Percentiles rank a stretch among this genome's conserved stretches.
These are phyloP conservation scores for Ochetophila trinervis DNA, from an alignment of 306 rosid genomes.

Conservation along the genomic window DNA sequence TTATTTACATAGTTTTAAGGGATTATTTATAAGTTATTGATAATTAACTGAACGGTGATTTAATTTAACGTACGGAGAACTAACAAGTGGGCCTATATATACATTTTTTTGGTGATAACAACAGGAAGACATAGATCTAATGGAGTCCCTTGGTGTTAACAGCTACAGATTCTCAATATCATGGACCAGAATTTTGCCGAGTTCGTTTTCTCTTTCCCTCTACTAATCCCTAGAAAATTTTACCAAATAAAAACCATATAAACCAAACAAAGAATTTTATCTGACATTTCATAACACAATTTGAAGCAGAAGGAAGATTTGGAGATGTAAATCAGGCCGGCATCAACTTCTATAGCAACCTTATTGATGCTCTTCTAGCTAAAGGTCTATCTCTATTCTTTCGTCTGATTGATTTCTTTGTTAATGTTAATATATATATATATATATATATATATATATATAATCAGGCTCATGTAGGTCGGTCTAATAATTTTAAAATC, in stretches of 20 bases:
- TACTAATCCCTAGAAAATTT: background rate
- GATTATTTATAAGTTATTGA: background rate
- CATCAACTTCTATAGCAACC: conserved; percentile 48
- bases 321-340: conserved; percentile 51
- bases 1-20: too few relatives aligned
- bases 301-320: conserved; percentile 50
- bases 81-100: background rate
- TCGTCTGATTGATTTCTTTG: background rate
- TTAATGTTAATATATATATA: background rate
- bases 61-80: too few relatives aligned
- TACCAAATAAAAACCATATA: too few relatives aligned
- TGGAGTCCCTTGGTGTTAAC: conserved; percentile 51
- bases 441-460: too few relatives aligned
- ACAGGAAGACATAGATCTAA: conserved; percentile 55
- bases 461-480: too few relatives aligned
- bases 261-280: too few relatives aligned
- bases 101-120: too few relatives aligned
- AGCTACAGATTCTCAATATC: conserved; percentile 72
- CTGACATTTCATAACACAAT: background rate
- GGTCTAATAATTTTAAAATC: too few relatives aligned
- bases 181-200: conserved; percentile 68
- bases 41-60: too few relatives aligned
- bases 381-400: conserved; percentile 32
- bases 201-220: conserved; percentile 28
- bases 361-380: conserved; percentile 49